A percentile compares a stretch with the other conserved stretches of the same genome.
phyloP scores from a whole-genome alignment of 2,329 filamentous ascomycete species.

The Colletotrichum phormii region DNA sequence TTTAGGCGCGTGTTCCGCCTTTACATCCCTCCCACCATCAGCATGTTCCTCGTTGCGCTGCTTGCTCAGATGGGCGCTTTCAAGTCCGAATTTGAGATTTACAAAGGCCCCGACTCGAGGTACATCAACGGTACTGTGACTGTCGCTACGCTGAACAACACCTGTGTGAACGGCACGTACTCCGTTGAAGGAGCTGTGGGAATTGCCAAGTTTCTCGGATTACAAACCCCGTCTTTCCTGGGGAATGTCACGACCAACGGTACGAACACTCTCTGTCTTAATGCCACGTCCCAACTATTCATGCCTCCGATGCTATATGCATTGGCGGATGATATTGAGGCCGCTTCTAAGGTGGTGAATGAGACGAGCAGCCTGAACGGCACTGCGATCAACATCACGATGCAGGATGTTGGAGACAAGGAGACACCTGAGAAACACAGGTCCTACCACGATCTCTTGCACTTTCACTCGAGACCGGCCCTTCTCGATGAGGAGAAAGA shows the following conservation, averaged over 20 bases:
- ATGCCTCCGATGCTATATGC: conserved; percentile 46
- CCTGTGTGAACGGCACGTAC: conserved; percentile 45
- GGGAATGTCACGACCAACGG: conserved; percentile 44
- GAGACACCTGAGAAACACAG: neutral
- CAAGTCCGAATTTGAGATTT: conserved; percentile 48
- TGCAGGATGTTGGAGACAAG: neutral
- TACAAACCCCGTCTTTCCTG: conserved; percentile 44
- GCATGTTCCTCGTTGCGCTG: conserved; percentile 53
- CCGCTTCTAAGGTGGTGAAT: conserved; percentile 18
- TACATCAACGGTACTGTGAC: conserved; percentile 54
- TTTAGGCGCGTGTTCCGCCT: conserved; percentile 53
- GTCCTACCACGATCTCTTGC: conserved; percentile 4
- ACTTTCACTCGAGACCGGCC: neutral
- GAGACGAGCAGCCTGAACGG: neutral
- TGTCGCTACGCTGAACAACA: conserved; percentile 35
- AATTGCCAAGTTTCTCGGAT: conserved; percentile 44
- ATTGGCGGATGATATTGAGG: conserved; percentile 38
- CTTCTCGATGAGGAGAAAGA: conserved; percentile 33
- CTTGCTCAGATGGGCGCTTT: conserved; percentile 52
- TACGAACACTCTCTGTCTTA: conserved; percentile 48
- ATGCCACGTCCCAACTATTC: conserved; percentile 44
- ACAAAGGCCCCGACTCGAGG: conserved; percentile 50
- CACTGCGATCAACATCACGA: conserved; percentile 12
- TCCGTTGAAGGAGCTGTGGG: conserved; percentile 42
- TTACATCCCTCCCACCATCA: conserved; percentile 53